phyloP scores from a whole-genome alignment of 2,329 filamentous ascomycete genomes.

The Pseudogymnoascus sp. region DNA sequence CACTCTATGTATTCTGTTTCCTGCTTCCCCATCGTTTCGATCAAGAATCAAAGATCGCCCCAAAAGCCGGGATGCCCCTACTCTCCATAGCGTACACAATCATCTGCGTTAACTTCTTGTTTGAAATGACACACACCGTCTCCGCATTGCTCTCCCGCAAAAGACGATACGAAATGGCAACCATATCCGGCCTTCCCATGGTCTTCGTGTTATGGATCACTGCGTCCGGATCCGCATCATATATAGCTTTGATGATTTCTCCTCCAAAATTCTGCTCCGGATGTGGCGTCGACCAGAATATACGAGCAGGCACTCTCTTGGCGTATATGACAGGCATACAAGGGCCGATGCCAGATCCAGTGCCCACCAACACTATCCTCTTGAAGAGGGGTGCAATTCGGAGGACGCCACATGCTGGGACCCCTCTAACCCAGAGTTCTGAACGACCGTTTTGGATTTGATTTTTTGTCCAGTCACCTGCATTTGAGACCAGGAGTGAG shows the following conservation, averaged over 20 bases:
- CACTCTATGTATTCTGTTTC: no score
- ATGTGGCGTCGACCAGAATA: slow-evolving; percentile 30
- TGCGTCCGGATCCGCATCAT: slow-evolving; percentile 24
- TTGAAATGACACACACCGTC: slow-evolving; percentile 31
- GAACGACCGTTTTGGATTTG: slow-evolving; percentile 55
- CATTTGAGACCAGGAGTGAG: slow-evolving; percentile 62
- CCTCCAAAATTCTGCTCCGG: slow-evolving; percentile 29
- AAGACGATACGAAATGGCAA: slow-evolving; percentile 22
- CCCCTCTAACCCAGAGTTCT: slow-evolving; percentile 59
- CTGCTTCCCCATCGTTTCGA: background rate
- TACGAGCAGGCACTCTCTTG: slow-evolving; percentile 34
- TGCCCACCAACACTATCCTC: slow-evolving; percentile 58
- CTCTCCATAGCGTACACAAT: slow-evolving; percentile 27
- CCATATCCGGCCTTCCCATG: slow-evolving; percentile 26
- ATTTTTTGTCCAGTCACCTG: slow-evolving; percentile 64
- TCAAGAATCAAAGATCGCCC: slow-evolving; percentile 29
- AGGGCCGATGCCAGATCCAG: slow-evolving; percentile 66
- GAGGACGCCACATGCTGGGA: slow-evolving; percentile 59
- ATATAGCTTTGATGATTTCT: slow-evolving; percentile 22
- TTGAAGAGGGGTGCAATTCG: slow-evolving; percentile 59
- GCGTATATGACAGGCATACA: slow-evolving; percentile 34
- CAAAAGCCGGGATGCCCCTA: slow-evolving; percentile 28
- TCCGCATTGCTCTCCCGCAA: slow-evolving; percentile 25
- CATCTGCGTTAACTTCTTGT: slow-evolving; percentile 26
- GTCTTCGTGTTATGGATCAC: slow-evolving; percentile 27